Base-by-base conservation (phyloP, 140 eudicot genomes). In the Senecio squalidus region DNA sequence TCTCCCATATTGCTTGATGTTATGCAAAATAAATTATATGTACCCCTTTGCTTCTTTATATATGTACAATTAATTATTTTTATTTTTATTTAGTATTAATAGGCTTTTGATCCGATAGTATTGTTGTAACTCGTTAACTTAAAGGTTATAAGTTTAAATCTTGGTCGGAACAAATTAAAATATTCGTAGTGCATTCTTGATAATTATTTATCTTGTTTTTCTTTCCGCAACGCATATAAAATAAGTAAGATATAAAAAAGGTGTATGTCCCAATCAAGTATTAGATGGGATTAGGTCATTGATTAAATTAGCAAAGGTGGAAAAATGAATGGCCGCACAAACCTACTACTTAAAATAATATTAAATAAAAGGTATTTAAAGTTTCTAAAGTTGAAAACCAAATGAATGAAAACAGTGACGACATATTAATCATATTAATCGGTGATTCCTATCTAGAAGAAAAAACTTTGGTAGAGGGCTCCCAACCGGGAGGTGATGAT, bases 1-100 rank as follows among this genome's bases (percentile, higher is more conserved):
- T 51, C 75, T 52, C 64, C 69, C 75, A 70, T 70, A 16, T 21
- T 59, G 26, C 38, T 41, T 60, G n/a, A 31, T 26, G 28, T 30
- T 49, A 33, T 55, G 64, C 28, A 29, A 13, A 67, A 27, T 20
- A 30, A 25, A 21, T 55, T 49, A 25, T 48, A 24, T 48, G 23
- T 46, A 36, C 40, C 20, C 23, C 17, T 8, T 28, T 14, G 18
- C 7, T 20, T 39, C 1, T 24, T 4, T 15, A 33, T 31, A 23
- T 23, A 58, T 47, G 24, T 56, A 43, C 0, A 41, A 41, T 1
- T 1, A 9, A 4, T 13, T 2, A 25, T 24, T 11, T 14, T 7
- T 7, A 47, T n/a, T n/a, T n/a, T n/a, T n/a, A n/a, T n/a, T n/a
- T n/a, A n/a, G n/a, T n/a, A n/a, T n/a, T n/a, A n/a, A n/a, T n/a